A percentile compares a stretch with the other conserved stretches of the same genome.
These are phyloP conservation scores for Brettanomyces bruxellensis DNA, from an alignment of 805 yeast species.

Conservation along the genomic window DNA sequence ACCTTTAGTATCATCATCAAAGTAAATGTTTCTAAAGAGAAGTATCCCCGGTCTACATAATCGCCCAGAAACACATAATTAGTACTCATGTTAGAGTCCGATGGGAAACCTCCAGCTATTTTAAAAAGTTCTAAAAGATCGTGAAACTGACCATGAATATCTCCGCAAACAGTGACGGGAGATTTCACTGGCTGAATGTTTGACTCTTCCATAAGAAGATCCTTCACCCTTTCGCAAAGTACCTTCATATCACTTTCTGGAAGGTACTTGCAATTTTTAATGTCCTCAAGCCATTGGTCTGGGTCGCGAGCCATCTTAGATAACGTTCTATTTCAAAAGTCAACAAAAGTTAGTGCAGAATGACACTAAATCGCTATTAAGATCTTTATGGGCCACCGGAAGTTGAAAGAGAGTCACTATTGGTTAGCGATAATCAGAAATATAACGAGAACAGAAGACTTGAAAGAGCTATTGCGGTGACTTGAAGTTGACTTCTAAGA, in stretches of 20 bases:
- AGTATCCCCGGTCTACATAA: conserved; percentile 97
- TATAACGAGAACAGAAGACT: too few species aligned
- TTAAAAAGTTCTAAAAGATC: conserved; percentile 85
- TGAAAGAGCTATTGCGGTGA: too few species aligned
- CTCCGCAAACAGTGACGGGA: conserved; percentile 95
- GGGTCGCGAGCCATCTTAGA: conserved; percentile 60
- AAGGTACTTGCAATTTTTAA: conserved; percentile 79
- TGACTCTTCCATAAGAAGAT: conserved; percentile 89
- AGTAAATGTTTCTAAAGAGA: conserved; percentile 89
- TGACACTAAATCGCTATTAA: too few species aligned
- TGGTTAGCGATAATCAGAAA: too few species aligned
- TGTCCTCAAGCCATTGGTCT: conserved; percentile 92
- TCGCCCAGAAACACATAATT: conserved; percentile 89
- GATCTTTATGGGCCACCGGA: too few species aligned
- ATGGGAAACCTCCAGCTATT: conserved; percentile 89
- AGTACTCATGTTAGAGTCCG: conserved; percentile 34
- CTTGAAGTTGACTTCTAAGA: too few species aligned
- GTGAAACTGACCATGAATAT: conserved; percentile 97
- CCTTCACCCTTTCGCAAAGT: conserved; percentile 91
- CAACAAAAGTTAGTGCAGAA: too few species aligned
- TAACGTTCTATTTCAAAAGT: too few species aligned
- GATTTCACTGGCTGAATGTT: conserved; percentile 89
- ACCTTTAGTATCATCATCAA: conserved; percentile 89
- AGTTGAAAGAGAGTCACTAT: too few species aligned
- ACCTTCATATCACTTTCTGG: conserved; percentile 94